Evolutionary conservation across 371 early-diverging fungal species (phyloP), one percentile per base, ranked within the genome.

Genomic region (Polyrhizophydium stewartii): DNA sequence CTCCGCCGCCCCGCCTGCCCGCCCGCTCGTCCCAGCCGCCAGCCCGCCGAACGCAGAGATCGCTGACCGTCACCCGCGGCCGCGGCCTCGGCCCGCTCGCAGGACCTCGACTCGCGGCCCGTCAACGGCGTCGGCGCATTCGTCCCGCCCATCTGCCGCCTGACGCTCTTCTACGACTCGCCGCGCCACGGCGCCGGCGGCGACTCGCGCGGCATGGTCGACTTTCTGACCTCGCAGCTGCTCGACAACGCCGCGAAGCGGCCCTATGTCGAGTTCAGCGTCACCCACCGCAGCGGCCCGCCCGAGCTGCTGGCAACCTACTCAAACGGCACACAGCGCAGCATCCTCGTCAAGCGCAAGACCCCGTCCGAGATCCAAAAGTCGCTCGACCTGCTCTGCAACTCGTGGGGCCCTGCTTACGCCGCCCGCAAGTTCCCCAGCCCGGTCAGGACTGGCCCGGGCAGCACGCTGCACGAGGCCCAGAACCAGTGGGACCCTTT

Each of bases 131-230:
- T 58, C 19, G 69, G 66, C 2, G 51, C 59, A 3, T 77, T 73
- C 46, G 64, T 73, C 13, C 73, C 75, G 5, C 61, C 51, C n/a
- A 70, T 77, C 32, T 66, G 61, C 47, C 71, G 68, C 45, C 47
- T 77, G 21, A 47, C 28, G 1, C 24, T 77, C 31, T 59, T 61
- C 50, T 77, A 77, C 68, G 66, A 73, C 60, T 63, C 63, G 28
- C 77, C 77, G 19, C 59, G 74, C 19, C 16, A 59, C 25, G 68
- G 66, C n/a, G 63, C 62, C 17, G 72, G 75, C 19, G 75, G 78
- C 30, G 63, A 64, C 63, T 75, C 75, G 30, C 31, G 45, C 17
- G 75, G 78, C n/a, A 68, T 75, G 70, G 73, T 77, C 38, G 58
- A 73, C 21, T 77, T 68, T 40, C 45, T 77, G 43, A 64, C 66